These are phyloP conservation scores for Aspergillus sergii DNA, from an alignment of 2,329 filamentous ascomycete genomes.

Conservation along the genomic window DNA sequence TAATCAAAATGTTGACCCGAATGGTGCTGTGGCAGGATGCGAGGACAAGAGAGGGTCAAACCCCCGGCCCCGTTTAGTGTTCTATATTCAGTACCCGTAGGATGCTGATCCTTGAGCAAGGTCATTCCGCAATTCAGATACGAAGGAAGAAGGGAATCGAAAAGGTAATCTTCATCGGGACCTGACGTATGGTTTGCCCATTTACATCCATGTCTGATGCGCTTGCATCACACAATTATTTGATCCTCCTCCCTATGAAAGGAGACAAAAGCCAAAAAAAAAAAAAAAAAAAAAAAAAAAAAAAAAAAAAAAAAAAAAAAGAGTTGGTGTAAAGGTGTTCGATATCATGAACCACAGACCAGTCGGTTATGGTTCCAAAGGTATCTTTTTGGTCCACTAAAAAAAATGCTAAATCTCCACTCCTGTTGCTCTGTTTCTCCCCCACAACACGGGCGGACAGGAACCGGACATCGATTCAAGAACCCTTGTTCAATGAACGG, in stretches of 20 bases:
- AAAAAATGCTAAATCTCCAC: not conserved
- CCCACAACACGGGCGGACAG: not conserved
- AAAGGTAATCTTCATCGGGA: not conserved
- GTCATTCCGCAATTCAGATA: not conserved
- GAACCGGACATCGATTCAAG: not conserved
- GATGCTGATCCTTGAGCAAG: conserved; percentile 6
- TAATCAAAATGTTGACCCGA: not conserved
- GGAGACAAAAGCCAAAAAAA: not conserved
- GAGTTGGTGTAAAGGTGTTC: not conserved
- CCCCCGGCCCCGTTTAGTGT: not conserved
- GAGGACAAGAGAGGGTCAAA: not conserved
- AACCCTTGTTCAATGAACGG: not conserved
- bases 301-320: not conserved
- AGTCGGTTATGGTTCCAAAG: not conserved
- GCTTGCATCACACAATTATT: not conserved
- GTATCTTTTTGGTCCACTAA: not conserved
- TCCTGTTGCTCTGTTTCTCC: not conserved
- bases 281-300: not conserved
- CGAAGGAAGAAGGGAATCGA: not conserved
- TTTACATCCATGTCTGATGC: not conserved
- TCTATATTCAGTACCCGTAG: conserved; percentile 5
- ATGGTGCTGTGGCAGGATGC: not conserved
- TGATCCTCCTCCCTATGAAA: not conserved
- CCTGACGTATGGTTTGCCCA: not conserved
- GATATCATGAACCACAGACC: not conserved